Percentiles rank a stretch among this genome's conserved stretches.
Evolutionary conservation across 2,329 filamentous ascomycete genomes (phyloP).

Genomic region (Claviceps sorghi): DNA sequence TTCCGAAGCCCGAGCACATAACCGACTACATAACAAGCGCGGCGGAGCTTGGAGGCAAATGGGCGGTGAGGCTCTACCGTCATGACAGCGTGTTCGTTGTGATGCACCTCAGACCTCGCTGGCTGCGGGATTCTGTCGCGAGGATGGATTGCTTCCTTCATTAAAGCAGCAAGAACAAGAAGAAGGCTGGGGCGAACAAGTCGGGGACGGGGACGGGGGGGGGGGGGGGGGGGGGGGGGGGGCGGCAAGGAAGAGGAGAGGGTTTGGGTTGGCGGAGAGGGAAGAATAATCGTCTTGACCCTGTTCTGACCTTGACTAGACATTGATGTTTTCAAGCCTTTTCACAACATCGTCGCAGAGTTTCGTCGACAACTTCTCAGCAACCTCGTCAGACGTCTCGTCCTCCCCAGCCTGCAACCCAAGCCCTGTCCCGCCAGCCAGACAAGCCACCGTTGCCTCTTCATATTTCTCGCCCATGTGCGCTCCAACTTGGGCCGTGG

Average conservation of each 20-base stretch:
- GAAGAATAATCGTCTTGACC: too few species aligned
- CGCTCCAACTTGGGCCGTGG: slow-evolving; percentile 20
- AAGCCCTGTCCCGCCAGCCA: slow-evolving; percentile 22
- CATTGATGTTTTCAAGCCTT: slow-evolving; percentile 21
- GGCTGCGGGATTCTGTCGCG: too few species aligned
- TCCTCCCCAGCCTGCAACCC: slow-evolving; percentile 23
- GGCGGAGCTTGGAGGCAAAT: neutral
- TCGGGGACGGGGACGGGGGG: too few species aligned
- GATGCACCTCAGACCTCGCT: too few species aligned
- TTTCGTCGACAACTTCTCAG: slow-evolving; percentile 22
- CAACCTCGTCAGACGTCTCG: slow-evolving; percentile 26
- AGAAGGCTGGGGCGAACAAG: too few species aligned
- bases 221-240: too few species aligned
- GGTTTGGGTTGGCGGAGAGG: too few species aligned
- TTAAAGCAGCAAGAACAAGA: neutral
- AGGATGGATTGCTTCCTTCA: neutral
- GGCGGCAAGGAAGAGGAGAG: too few species aligned
- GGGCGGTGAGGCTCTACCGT: neutral
- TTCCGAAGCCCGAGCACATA: neutral
- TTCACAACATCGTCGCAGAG: slow-evolving; percentile 32
- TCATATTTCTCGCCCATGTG: slow-evolving; percentile 27
- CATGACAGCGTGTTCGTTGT: neutral
- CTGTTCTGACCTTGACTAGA: slow-evolving; percentile 10
- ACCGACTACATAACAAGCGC: too few species aligned
- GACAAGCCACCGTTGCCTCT: slow-evolving; percentile 21